phyloP scores from a whole-genome alignment of 805 yeast species.

The Citeromyces matritensis region DNA sequence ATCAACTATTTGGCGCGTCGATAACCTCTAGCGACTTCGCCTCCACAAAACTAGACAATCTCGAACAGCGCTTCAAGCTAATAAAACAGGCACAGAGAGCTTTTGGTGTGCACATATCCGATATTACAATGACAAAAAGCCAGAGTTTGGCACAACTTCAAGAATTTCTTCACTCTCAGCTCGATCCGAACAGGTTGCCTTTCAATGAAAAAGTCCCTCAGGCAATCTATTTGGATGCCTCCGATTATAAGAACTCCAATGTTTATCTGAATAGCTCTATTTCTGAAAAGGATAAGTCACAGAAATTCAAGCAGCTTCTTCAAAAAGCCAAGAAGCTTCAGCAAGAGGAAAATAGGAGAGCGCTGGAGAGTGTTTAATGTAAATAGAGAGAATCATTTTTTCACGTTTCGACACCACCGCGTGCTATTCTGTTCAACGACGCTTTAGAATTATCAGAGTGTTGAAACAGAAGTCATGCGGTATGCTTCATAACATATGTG shows the following conservation, averaged over 20 bases:
- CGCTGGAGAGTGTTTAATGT: conserved; percentile 1
- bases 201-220: conserved; percentile 59
- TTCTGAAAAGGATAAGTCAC: conserved; percentile 26
- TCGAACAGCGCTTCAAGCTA: conserved; percentile 30
- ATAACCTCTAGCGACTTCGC: conserved; percentile 1
- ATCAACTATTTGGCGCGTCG: not conserved
- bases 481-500: no score
- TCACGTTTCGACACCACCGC: not conserved
- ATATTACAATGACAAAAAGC: conserved; percentile 25
- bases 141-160: conserved; percentile 22
- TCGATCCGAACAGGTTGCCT: conserved; percentile 22
- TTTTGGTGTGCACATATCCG: conserved; percentile 39
- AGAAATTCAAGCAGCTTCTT: conserved; percentile 29
- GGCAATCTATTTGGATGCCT: conserved; percentile 46
- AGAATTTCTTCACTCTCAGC: conserved; percentile 15
- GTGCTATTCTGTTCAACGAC: not conserved
- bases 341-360: conserved; percentile 1
- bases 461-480: no score
- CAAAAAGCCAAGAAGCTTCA: conserved; percentile 14
- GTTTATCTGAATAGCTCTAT: conserved; percentile 36
- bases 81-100: conserved; percentile 29
- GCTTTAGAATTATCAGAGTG: no score
- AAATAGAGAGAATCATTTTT: not conserved
- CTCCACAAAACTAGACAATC: conserved; percentile 17
- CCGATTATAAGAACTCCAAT: conserved; percentile 43